Evolutionary conservation across 495 filamentous ascomycete genomes (phyloP), one percentile per base, ranked within the genome.

Genomic region (Hypoxylon lenormandii): DNA sequence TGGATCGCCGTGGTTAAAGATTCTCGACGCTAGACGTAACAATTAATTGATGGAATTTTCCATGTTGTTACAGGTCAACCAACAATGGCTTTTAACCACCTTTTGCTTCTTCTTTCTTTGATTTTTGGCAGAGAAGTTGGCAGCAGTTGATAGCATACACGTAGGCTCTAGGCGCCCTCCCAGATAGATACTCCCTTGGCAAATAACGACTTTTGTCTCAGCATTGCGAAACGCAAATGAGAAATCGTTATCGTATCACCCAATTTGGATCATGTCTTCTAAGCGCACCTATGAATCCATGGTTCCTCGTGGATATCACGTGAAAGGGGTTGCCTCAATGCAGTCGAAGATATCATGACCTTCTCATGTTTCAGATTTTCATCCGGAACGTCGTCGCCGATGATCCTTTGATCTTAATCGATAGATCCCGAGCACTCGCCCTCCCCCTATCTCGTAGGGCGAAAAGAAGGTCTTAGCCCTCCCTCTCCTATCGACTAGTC

Each of bases 401-500:
- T 38, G 28, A 61, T 59, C 68, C 68, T 63, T 62, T 71, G 68
- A 71, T 71, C 43, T 66, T 62, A 66, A 66, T 42, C 55, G 53
- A 59, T 51, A 36, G n/a, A 47, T 22, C 23, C 62, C 52, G 53
- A 63, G 58, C 62, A 50, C 49, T 61, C 50, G 52, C 22, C 22
- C 19, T 19, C 38, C 67, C 53, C 55, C 12, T 64, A 47, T 47
- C 36, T 11, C 22, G 48, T 54, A 40, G 42, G 48, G 43, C 52
- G 16, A 45, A 28, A 42, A 50, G 19, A 18, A 47, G 22, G 53
- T 26, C 46, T 13, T 52, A 47, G 62, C 53, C 7, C 28, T 30
- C n/a, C n/a, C n/a, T n/a, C n/a, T n/a, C n/a, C 18, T 19, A 30
- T 58, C 46, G 28, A 46, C 51, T 28, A 68, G 21, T 52, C 57